Conservation (phyloP, 805 yeast genomes). For the Spathaspora hagerdaliae region DNA sequence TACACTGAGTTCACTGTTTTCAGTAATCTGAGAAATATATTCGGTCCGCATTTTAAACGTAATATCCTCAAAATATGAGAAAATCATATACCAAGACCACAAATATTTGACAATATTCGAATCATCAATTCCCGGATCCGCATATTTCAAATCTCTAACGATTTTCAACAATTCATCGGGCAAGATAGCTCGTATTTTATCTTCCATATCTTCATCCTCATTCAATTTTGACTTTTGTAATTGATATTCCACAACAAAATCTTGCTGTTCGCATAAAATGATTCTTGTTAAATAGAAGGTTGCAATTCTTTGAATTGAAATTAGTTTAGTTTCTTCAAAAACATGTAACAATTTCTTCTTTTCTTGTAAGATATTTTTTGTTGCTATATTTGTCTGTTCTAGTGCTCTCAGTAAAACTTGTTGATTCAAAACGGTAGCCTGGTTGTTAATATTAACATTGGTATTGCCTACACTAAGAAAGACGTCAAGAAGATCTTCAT, state of each 20-base stretch:
- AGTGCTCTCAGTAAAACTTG: conserved; percentile 1
- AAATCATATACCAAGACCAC: conserved; percentile 67
- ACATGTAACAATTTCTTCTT: conserved; percentile 23
- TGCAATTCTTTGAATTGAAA: conserved; percentile 40
- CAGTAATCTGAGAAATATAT: conserved; percentile 55
- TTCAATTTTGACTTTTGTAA: conserved; percentile 40
- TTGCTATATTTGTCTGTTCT: conserved; percentile 16
- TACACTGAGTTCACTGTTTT: conserved; percentile 37
- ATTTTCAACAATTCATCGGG: background rate
- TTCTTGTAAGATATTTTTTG: conserved; percentile 15
- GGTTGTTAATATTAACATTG: background rate
- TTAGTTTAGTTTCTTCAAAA: conserved; percentile 14
- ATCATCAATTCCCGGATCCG: background rate
- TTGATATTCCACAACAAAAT: conserved; percentile 58
- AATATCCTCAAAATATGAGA: conserved; percentile 59
- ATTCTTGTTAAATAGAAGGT: conserved; percentile 34
- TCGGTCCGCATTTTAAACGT: conserved; percentile 60
- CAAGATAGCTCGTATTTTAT: background rate
- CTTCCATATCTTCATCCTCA: conserved; percentile 12
- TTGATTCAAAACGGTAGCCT: background rate
- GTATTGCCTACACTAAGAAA: background rate
- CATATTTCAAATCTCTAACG: background rate
- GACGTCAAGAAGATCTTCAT: conserved; percentile 3
- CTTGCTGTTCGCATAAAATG: conserved; percentile 50
- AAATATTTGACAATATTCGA: conserved; percentile 37